These are phyloP conservation scores for Lyophyllum atratum DNA, from an alignment of 768 basidiomycete species.

Conservation along the genomic window DNA sequence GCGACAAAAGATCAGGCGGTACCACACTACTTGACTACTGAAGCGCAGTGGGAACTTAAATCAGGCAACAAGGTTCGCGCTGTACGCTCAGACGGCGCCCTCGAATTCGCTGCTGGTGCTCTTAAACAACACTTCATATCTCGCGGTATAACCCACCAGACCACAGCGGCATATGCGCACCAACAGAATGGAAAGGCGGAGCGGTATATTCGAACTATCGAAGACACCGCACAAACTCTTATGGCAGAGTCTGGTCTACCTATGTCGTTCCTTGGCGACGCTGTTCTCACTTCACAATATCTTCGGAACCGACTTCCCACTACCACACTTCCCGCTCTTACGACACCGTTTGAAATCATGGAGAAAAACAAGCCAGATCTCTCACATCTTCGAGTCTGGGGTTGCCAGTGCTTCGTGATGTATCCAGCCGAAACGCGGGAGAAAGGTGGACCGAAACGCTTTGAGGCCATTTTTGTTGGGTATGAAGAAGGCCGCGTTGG, in stretches of 20 bases:
- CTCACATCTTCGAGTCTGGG: slow-evolving; percentile 29
- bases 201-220: slow-evolving; percentile 27
- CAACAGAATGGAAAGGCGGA: slow-evolving; percentile 35
- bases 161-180: slow-evolving; percentile 29
- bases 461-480: too few relatives aligned
- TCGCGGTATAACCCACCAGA: slow-evolving; percentile 1
- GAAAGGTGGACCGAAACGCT: slow-evolving; percentile 17
- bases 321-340: slow-evolving; percentile 18
- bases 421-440: slow-evolving; percentile 19
- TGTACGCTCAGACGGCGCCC: background rate
- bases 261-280: slow-evolving; percentile 24
- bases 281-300: slow-evolving; percentile 20
- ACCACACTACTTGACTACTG: background rate
- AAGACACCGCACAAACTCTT: slow-evolving; percentile 19
- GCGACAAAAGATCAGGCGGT: slow-evolving; percentile 2
- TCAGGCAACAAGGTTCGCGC: background rate
- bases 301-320: slow-evolving; percentile 26
- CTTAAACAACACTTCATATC: background rate
- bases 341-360: slow-evolving; percentile 22
- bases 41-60: background rate
- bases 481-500: slow-evolving; percentile 1
- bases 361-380: slow-evolving; percentile 25
- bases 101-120: background rate
- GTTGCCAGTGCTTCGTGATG: slow-evolving; percentile 24
- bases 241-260: slow-evolving; percentile 25